Percentiles rank a stretch among this genome's conserved stretches.
Conservation (phyloP, 2,329 filamentous ascomycete genomes). For the Monilinia fructicola region DNA sequence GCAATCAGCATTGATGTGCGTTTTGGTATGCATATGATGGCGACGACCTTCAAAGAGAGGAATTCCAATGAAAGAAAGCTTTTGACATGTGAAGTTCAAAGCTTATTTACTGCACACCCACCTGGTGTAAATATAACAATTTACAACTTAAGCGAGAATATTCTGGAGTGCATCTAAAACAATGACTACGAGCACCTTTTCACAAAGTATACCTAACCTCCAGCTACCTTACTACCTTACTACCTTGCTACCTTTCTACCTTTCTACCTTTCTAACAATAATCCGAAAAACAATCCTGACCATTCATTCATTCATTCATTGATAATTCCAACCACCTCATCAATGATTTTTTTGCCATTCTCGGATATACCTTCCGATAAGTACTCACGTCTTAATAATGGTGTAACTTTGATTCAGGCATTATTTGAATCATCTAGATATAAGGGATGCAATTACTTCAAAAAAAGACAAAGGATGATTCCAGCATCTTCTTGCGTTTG, state of each 20-base stretch:
- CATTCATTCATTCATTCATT: not conserved
- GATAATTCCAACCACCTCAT: not conserved
- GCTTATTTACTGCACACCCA: too few species aligned
- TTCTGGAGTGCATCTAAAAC: not conserved
- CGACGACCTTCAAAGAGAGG: not conserved
- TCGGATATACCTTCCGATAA: not conserved
- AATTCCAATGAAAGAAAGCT: not conserved
- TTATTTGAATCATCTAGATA: not conserved
- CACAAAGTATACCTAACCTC: too few species aligned
- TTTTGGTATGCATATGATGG: not conserved
- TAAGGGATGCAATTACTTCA: not conserved
- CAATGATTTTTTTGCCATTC: not conserved
- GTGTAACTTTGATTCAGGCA: not conserved
- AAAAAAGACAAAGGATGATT: not conserved
- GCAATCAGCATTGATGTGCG: not conserved
- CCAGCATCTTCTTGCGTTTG: not conserved
- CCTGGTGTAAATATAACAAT: not conserved
- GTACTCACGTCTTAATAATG: not conserved
- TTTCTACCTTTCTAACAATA: too few species aligned
- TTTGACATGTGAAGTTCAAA: slow-evolving; percentile 16
- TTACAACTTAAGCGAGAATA: not conserved
- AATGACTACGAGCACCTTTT: not conserved
- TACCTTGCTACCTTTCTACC: too few species aligned
- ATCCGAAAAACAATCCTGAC: not conserved
- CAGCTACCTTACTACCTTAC: too few species aligned